Evolutionary conservation across 2,329 filamentous ascomycete species (phyloP), one percentile per base, ranked within the genome.

Genomic region (Cladophialophora yegresii): DNA sequence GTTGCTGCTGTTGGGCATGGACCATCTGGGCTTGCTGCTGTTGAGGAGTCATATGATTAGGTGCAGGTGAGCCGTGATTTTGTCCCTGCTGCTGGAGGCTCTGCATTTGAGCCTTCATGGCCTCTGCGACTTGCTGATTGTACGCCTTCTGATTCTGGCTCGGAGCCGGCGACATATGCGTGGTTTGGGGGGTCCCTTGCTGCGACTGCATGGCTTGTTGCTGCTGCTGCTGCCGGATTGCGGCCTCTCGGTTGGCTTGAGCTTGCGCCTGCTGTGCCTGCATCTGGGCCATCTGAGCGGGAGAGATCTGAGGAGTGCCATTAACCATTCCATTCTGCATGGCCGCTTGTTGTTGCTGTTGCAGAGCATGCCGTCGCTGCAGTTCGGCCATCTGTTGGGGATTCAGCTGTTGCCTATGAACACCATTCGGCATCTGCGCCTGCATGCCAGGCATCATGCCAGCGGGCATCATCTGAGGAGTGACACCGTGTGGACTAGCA

Each of bases 401-500:
- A 59, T 79, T 75, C 51, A 69, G 76, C 36, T 43, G 36, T 73
- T 22, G 72, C 70, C 22, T 71, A 71, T 58, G 77, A 68, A 68
- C 76, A 73, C 54, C 76, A 72, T 67, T 80, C 45, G 77, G 70
- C 61, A 77, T 69, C 65, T 80, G 78, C 59, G 75, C 77, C 43
- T 75, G 77, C 68, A 77, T 75, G 61, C 76, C 77, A 26, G 75
- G 76, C 67, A 77, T 76, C 71, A 79, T 78, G 20, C 64, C 64
- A 16, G 72, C 73, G 73, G 74, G 79, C 71, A 70, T 77, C 76
- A 81, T 79, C 53, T 80, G 76, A 8, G 80, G 79, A 1, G 78
- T 81, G 64, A 77, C 75, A 45, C 76, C 75, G 49, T 74, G 76
- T 10, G 80, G 80, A 69, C 80, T 82, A 50, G 76, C 78, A 61